Evolutionary conservation across 176 grass and related monocot species (phyloP).

Genomic region (Aegilops speltoides): DNA sequence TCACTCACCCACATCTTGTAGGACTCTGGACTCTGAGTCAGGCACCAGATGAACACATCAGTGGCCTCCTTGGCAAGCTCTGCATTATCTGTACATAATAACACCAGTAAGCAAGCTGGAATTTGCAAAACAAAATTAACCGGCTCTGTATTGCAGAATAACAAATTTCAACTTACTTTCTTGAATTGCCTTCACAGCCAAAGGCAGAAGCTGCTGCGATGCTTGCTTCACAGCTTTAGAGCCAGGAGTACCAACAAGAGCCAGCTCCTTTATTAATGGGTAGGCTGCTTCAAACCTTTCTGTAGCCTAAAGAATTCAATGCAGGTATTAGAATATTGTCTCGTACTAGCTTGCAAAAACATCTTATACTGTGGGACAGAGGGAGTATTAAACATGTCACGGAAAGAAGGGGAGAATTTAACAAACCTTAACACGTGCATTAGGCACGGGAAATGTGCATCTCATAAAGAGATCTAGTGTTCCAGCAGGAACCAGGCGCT

Average conservation of each 20-base stretch:
- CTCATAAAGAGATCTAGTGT: slow-evolving; percentile 78
- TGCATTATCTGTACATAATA: slow-evolving; percentile 65
- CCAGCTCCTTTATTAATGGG: slow-evolving; percentile 79
- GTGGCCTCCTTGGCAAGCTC: slow-evolving; percentile 70
- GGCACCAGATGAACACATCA: slow-evolving; percentile 86
- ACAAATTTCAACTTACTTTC: slow-evolving; percentile 63
- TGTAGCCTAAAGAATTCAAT: slow-evolving; percentile 64
- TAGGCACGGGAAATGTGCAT: slow-evolving; percentile 59
- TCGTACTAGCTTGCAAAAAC: too few relatives aligned
- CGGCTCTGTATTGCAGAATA: neutral
- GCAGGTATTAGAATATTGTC: neutral
- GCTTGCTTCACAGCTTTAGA: slow-evolving; percentile 96
- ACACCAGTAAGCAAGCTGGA: neutral
- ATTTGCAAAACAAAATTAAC: neutral
- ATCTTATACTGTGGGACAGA: too few relatives aligned
- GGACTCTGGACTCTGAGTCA: slow-evolving; percentile 74
- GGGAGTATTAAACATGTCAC: neutral
- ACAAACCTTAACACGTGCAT: slow-evolving; percentile 69
- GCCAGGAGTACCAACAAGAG: slow-evolving; percentile 73
- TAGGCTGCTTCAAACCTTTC: slow-evolving; percentile 91
- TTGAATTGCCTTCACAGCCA: slow-evolving; percentile 72
- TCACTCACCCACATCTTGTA: slow-evolving; percentile 91
- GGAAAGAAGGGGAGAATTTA: neutral
- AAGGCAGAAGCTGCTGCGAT: slow-evolving; percentile 77
- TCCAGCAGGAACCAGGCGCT: slow-evolving; percentile 71